Evolutionary conservation across 495 filamentous ascomycete genomes (phyloP), one percentile per base, ranked within the genome.

Genomic region (Penicillium simplicissimum): DNA sequence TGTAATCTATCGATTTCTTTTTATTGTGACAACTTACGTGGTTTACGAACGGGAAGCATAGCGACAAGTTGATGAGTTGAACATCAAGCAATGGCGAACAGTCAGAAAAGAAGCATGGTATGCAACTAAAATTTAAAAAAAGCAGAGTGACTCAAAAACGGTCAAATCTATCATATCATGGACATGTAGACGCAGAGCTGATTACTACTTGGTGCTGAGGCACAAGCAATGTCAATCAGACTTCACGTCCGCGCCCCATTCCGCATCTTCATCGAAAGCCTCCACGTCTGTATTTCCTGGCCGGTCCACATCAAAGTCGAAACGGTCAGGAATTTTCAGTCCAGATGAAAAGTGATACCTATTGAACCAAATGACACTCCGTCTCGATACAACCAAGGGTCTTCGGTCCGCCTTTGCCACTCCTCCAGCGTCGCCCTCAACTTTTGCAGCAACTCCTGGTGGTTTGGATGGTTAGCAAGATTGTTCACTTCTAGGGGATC

Each of bases 371-470:
- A 74, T 6, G 63, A 68, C 13, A 74, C 68, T 3, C 79, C 78
- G 65, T 81, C 79, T 8, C 71, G 61, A 49, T 68, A 74, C 45
- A 78, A 62, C 77, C 77, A 81, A 25, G 69, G 73, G 66, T 81
- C 79, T 35, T 72, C 61, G 8, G 78, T 79, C 57, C 63, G 19
- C 6, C 56, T 47, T 64, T 81, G 78, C 78, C 79, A 81, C 19
- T 55, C 59, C 45, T 75, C 71, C n/a, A 78, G 38, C 52, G 61
- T 53, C 8, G 48, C 52, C 28, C 78, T 57, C 47, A 77, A 52
- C 10, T 62, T 60, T 14, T 58, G 17, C 40, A 79, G 48, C n/a
- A 72, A 11, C 1, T 55, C 61, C 33, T 54, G 15, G 35, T 72
- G 55, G 25, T 64, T 62, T 8, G 60, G 49, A 25, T 77, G 64